Percentiles rank a stretch among this genome's conserved stretches.
phyloP scores from a whole-genome alignment of 2,329 filamentous ascomycete species.

The Rhinocladiella similis region DNA sequence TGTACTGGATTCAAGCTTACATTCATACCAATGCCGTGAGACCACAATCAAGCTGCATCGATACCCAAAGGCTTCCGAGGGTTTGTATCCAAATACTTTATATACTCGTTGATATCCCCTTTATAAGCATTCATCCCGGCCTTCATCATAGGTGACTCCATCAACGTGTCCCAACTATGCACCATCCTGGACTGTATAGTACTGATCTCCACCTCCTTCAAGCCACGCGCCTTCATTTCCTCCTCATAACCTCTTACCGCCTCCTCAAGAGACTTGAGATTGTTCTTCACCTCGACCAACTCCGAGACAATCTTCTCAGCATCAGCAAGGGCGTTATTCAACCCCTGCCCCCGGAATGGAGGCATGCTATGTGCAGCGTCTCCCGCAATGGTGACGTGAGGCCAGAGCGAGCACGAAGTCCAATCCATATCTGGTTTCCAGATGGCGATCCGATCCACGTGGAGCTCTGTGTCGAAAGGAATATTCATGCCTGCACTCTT shows the following conservation, averaged over 20 bases:
- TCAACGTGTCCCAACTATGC: slow-evolving; percentile 41
- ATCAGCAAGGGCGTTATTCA: slow-evolving; percentile 60
- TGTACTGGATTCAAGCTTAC: too few relatives aligned
- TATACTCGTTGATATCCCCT: neutral
- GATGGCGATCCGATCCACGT: slow-evolving; percentile 22
- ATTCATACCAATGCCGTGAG: too few relatives aligned
- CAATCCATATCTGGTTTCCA: slow-evolving; percentile 27
- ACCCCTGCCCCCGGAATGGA: slow-evolving; percentile 61
- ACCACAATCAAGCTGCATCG: too few relatives aligned
- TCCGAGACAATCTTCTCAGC: slow-evolving; percentile 40
- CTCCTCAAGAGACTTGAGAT: slow-evolving; percentile 10
- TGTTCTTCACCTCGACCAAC: slow-evolving; percentile 14
- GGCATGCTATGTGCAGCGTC: slow-evolving; percentile 65
- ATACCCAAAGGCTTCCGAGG: too few relatives aligned
- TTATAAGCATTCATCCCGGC: slow-evolving; percentile 10
- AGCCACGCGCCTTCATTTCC: slow-evolving; percentile 41
- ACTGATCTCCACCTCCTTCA: slow-evolving; percentile 45
- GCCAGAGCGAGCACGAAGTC: slow-evolving; percentile 25
- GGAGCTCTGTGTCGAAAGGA: slow-evolving; percentile 19
- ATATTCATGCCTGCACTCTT: slow-evolving; percentile 9
- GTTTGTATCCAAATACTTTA: too few relatives aligned
- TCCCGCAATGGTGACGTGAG: slow-evolving; percentile 51
- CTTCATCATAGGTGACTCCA: slow-evolving; percentile 11
- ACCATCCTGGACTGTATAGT: slow-evolving; percentile 46
- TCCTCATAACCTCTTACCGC: slow-evolving; percentile 34